phyloP scores from a whole-genome alignment of 2,329 filamentous ascomycete genomes.

The Acrodontium crateriforme region DNA sequence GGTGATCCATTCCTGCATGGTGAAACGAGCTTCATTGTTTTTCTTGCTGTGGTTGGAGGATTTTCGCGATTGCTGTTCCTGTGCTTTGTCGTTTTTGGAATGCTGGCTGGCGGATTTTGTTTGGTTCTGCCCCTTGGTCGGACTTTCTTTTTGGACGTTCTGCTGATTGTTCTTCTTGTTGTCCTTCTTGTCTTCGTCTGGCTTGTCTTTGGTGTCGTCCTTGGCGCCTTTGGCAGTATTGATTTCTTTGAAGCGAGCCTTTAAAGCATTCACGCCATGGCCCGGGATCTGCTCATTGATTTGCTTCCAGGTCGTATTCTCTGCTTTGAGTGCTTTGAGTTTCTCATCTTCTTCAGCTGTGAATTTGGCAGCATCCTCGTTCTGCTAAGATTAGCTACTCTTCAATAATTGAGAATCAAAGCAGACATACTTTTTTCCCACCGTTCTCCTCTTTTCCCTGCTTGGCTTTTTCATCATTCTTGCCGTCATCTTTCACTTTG shows the following conservation, averaged over 20 bases:
- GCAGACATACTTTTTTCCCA: constrained; percentile 1
- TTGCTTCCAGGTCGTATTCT: constrained; percentile 17
- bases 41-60: constrained; percentile 3
- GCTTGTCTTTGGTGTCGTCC: constrained; percentile 2
- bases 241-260: constrained; percentile 24
- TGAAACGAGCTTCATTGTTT: constrained; percentile 15
- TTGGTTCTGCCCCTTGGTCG: constrained; percentile 5
- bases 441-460: constrained; percentile 2
- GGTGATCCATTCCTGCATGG: constrained; percentile 16
- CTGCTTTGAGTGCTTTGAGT: constrained; percentile 24
- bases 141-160: constrained; percentile 5
- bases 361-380: constrained; percentile 4
- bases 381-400: constrained; percentile 3
- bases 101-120: too few relatives aligned
- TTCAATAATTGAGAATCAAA: background rate
- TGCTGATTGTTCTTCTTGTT: constrained; percentile 11
- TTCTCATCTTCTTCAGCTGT: constrained; percentile 28
- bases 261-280: constrained; percentile 6
- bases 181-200: constrained; percentile 9
- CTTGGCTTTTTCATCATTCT: constrained; percentile 10
- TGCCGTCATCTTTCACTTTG: constrained; percentile 8
- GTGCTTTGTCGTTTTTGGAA: too few relatives aligned
- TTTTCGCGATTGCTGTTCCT: background rate
- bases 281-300: constrained; percentile 22
- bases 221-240: constrained; percentile 7